These are phyloP conservation scores for Eustoma russellianum DNA, from an alignment of 257 asterid species.

Conservation along the genomic window DNA sequence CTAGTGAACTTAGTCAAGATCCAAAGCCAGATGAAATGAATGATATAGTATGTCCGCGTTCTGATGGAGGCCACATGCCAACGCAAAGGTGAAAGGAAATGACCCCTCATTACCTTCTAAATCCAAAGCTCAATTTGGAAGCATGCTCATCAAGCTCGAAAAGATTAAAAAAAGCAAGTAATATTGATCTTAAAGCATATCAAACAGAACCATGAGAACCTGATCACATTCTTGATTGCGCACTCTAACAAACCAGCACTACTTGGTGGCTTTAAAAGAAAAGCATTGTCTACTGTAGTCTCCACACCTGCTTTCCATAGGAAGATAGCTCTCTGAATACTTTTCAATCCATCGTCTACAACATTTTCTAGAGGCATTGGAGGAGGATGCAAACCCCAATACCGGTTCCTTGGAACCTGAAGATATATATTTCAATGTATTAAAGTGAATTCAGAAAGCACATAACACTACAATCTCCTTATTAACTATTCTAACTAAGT, in stretches of 20 bases:
- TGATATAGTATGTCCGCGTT: neutral
- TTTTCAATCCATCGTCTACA: constrained; percentile 75
- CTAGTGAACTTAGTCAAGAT: neutral
- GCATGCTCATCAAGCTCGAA: neutral
- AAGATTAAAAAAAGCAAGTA: neutral
- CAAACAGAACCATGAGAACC: constrained; percentile 35
- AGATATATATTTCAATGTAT: constrained; percentile 4
- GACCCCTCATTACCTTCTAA: neutral
- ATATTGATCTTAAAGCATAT: constrained; percentile 1
- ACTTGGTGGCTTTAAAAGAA: constrained; percentile 73
- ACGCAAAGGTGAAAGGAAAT: neutral
- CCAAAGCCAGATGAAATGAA: neutral
- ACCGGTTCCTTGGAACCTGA: constrained; percentile 90
- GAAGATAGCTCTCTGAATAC: constrained; percentile 81
- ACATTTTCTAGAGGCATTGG: constrained; percentile 85
- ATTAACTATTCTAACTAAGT: no score
- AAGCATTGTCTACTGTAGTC: constrained; percentile 61
- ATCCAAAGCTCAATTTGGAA: neutral
- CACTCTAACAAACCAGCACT: constrained; percentile 75
- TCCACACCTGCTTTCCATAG: constrained; percentile 90
- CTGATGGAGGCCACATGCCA: neutral
- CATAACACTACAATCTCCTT: neutral
- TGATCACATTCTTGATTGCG: constrained; percentile 74
- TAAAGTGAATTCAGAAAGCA: neutral
- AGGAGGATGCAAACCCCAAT: constrained; percentile 99